A percentile compares a stretch with the other conserved stretches of the same genome.
Evolutionary conservation across 1,284 basidiomycete species (phyloP).

Genomic region (Trichosporon sp.): DNA sequence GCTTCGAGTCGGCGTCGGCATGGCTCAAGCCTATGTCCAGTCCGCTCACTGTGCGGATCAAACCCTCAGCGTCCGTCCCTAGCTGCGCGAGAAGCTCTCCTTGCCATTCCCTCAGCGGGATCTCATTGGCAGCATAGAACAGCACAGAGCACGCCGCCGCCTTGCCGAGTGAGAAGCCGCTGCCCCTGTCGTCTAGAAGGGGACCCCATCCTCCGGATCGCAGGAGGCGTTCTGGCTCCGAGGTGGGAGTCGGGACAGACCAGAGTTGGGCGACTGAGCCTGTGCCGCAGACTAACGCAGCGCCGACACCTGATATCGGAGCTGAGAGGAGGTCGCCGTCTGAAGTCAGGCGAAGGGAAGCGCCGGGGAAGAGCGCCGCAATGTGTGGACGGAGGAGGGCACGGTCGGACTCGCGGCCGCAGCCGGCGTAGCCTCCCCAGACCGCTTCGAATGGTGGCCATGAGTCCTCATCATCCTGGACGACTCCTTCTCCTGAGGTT

Average conservation of each 20-base stretch:
- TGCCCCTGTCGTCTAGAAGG: constrained; percentile 19
- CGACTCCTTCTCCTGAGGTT: too few species aligned
- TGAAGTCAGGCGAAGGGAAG: constrained; percentile 9
- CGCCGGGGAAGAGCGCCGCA: neutral
- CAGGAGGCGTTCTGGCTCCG: neutral
- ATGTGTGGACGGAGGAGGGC: constrained; percentile 7
- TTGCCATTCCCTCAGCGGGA: constrained; percentile 9
- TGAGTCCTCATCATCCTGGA: neutral
- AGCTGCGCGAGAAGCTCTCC: constrained; percentile 5
- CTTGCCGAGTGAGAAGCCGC: constrained; percentile 17
- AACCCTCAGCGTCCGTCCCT: constrained; percentile 2
- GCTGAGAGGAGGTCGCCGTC: constrained; percentile 18
- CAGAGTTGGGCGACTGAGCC: constrained; percentile 12
- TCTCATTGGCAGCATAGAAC: constrained; percentile 10
- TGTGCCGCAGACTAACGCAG: constrained; percentile 20
- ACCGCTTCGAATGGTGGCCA: neutral
- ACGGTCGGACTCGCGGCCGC: constrained; percentile 14
- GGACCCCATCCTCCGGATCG: constrained; percentile 20
- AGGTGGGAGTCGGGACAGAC: neutral
- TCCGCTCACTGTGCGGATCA: constrained; percentile 1
- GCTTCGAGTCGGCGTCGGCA: constrained; percentile 10
- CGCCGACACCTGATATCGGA: constrained; percentile 1
- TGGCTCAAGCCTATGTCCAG: neutral
- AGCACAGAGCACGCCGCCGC: constrained; percentile 13
- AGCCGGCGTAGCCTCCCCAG: constrained; percentile 19